Percentiles rank a stretch among this genome's conserved stretches.
Evolutionary conservation across 768 basidiomycete genomes (phyloP).

Genomic region (Trametes cubensis): DNA sequence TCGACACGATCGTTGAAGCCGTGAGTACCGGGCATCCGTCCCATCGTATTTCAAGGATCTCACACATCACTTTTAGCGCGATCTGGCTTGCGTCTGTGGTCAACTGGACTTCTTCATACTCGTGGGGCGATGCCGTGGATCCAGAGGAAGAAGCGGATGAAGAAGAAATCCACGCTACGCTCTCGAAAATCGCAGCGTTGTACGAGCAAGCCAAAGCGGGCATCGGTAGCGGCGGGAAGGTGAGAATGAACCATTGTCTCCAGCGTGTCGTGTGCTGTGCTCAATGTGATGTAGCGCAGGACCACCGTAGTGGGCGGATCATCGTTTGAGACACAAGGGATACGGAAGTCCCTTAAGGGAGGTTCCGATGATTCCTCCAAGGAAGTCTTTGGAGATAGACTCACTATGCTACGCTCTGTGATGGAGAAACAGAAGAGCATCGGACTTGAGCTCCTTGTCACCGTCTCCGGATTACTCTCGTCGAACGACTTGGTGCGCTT

Average conservation of each 20-base stretch:
- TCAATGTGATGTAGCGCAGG: constrained; percentile 39
- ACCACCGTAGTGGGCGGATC: constrained; percentile 40
- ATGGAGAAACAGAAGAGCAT: constrained; percentile 25
- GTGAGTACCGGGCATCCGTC: constrained; percentile 40
- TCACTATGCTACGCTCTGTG: constrained; percentile 25
- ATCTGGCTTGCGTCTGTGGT: constrained; percentile 32
- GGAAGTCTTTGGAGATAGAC: constrained; percentile 17
- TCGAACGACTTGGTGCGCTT: constrained; percentile 53
- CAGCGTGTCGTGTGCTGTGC: background rate
- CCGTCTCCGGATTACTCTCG: constrained; percentile 57
- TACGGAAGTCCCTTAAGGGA: constrained; percentile 1
- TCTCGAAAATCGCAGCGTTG: constrained; percentile 49
- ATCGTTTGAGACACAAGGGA: background rate
- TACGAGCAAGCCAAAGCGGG: constrained; percentile 56
- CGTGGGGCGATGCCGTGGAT: constrained; percentile 43
- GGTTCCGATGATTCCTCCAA: constrained; percentile 2
- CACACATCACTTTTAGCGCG: constrained; percentile 7
- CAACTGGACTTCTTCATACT: constrained; percentile 38
- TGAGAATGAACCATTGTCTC: constrained; percentile 28
- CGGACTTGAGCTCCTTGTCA: constrained; percentile 62
- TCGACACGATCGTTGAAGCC: constrained; percentile 63
- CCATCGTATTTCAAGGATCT: background rate
- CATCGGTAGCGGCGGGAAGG: constrained; percentile 47
- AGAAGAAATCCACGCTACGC: constrained; percentile 44
- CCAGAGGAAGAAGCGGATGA: constrained; percentile 17